Evolutionary conservation across 495 filamentous ascomycete species (phyloP), one percentile per base, ranked within the genome.

Genomic region (Penicillium angulare): DNA sequence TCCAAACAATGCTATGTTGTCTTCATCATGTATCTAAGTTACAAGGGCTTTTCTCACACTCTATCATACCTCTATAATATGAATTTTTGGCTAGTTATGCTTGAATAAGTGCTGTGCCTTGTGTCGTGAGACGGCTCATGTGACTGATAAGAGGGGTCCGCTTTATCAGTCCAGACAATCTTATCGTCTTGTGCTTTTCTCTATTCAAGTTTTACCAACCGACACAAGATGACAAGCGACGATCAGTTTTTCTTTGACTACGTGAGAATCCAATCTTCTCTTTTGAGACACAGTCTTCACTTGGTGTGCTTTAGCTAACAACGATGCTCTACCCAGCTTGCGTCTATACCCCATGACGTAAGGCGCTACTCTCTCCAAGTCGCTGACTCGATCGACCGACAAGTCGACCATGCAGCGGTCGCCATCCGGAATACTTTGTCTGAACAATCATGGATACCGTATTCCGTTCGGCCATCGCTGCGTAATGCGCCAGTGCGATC

Each of bases 351-450:
- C 32, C 78, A 81, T 69, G 83, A 90, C 57, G 79, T 92, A 72
- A 79, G 75, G 47, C 69, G 72, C 54, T 85, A 85, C 65, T 81
- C 85, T 5, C 67, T 72, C 55, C 71, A 85, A 23, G 80, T 88
- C 52, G 88, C 88, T 51, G 85, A 90, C 47, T 84, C 83, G 33
- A 81, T 95, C 65, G 87, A 96, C 63, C 77, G 77, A 36, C 78
- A 88, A 42, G 81, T 92, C 64, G 88, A 95, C 56, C 65, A 76
- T 44, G 82, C 86, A 27, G 84, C 91, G 17, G 71, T 69, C 10
- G 67, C 65, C 18, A 61, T 93, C 26, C 77, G 86, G 51, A 81
- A 89, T 32, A 72, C 79, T 0, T 65, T 92, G 32, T 77, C 83
- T 1, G 66, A 79, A 15, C 78, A 84, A 44, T 63, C 76, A 59